Evolutionary conservation across 208 protist species (phyloP).

Genomic region (Crithidia acanthocephali): DNA sequence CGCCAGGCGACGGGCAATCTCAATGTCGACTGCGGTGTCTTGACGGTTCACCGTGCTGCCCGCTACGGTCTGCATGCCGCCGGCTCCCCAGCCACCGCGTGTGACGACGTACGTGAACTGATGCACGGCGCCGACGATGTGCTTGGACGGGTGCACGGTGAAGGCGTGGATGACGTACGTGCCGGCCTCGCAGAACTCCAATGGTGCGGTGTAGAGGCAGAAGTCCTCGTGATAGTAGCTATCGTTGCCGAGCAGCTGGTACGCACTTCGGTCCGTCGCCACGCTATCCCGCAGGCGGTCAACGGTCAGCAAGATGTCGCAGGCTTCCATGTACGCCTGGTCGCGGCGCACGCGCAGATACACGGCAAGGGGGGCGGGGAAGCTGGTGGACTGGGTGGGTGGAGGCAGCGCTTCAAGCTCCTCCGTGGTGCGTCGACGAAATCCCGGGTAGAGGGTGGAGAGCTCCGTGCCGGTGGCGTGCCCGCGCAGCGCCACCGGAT

Average conservation of each 20-base stretch:
- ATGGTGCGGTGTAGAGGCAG: conserved; percentile 58
- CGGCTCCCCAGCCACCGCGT: neutral
- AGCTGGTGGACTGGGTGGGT: conserved; percentile 5
- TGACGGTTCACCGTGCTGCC: neutral
- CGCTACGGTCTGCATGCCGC: neutral
- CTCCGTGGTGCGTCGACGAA: conserved; percentile 19
- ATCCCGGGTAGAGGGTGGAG: conserved; percentile 17
- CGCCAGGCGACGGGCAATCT: conserved; percentile 17
- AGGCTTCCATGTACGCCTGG: conserved; percentile 27
- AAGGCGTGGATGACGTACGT: conserved; percentile 67
- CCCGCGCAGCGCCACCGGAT: conserved; percentile 1
- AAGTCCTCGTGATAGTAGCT: conserved; percentile 55
- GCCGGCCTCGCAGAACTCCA: conserved; percentile 62
- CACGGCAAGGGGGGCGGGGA: conserved; percentile 31
- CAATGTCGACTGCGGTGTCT: conserved; percentile 29
- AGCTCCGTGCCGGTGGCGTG: neutral
- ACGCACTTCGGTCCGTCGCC: conserved; percentile 9
- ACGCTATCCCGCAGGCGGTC: conserved; percentile 27
- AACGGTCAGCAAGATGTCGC: conserved; percentile 60
- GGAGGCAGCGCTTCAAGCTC: conserved; percentile 31
- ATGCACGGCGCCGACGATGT: conserved; percentile 68
- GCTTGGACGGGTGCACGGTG: conserved; percentile 53
- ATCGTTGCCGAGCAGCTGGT: conserved; percentile 58
- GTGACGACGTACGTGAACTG: conserved; percentile 64
- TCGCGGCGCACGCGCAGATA: conserved; percentile 28